Conservation (phyloP, 2,329 filamentous ascomycete genomes). For the Hypoxylon sp. region DNA sequence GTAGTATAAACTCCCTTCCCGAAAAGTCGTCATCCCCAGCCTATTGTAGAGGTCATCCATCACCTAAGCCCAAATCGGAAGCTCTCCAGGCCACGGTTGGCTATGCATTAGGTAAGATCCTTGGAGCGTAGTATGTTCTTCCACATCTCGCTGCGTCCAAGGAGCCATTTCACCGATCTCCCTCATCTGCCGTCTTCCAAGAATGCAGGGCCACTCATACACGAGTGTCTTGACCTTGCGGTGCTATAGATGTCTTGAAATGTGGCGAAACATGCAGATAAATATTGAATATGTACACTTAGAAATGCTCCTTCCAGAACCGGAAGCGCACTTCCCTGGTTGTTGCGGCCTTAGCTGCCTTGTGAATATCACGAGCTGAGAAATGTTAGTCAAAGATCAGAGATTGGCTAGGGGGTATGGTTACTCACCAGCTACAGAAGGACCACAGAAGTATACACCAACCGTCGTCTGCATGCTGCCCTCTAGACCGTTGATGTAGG, state of each 20-base stretch:
- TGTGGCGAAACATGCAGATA: constrained; percentile 29
- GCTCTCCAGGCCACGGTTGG: constrained; percentile 22
- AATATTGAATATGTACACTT: constrained; percentile 50
- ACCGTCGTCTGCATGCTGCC: constrained; percentile 84
- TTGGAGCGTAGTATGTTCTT: constrained; percentile 28
- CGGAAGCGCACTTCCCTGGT: constrained; percentile 88
- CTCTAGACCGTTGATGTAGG: constrained; percentile 87
- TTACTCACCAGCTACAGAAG: constrained; percentile 75
- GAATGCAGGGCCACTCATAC: constrained; percentile 18
- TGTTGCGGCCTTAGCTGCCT: constrained; percentile 80
- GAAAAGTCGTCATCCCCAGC: constrained; percentile 39
- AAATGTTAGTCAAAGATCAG: constrained; percentile 54
- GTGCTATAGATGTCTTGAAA: constrained; percentile 26
- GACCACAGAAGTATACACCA: constrained; percentile 98
- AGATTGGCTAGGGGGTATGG: background rate
- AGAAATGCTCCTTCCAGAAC: constrained; percentile 99
- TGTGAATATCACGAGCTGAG: constrained; percentile 85
- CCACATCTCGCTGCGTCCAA: constrained; percentile 17
- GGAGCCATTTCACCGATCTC: constrained; percentile 13
- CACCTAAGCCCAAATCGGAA: constrained; percentile 30
- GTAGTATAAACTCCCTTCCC: constrained; percentile 27
- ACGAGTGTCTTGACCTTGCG: constrained; percentile 20
- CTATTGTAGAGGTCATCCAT: constrained; percentile 30
- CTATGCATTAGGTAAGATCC: constrained; percentile 30
- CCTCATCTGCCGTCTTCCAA: constrained; percentile 16